phyloP scores from a whole-genome alignment of 2,329 filamentous ascomycete species.

The Cladophialophora exuberans region DNA sequence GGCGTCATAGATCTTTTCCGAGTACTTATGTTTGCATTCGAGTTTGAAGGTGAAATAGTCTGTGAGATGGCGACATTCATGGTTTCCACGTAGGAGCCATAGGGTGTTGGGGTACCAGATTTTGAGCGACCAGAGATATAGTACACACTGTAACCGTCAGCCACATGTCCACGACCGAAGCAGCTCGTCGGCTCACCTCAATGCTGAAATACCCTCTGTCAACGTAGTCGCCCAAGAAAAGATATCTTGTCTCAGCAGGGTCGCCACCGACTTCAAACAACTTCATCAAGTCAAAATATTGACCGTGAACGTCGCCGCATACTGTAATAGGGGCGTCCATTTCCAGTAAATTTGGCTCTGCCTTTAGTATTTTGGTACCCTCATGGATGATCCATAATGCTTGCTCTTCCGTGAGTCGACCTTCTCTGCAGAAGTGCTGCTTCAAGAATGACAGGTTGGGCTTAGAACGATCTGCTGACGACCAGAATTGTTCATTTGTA shows the following conservation, averaged over 20 bases:
- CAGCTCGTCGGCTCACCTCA: slow-evolving; percentile 61
- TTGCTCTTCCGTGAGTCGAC: slow-evolving; percentile 94
- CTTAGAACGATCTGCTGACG: slow-evolving; percentile 81
- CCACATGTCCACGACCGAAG: slow-evolving; percentile 7
- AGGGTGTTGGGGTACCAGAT: slow-evolving; percentile 98
- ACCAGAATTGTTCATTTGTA: slow-evolving; percentile 92
- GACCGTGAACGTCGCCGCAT: slow-evolving; percentile 96
- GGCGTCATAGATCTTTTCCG: slow-evolving; percentile 91
- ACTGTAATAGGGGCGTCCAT: slow-evolving; percentile 99
- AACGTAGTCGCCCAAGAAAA: slow-evolving; percentile 97
- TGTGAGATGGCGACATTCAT: slow-evolving; percentile 97
- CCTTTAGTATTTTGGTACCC: slow-evolving; percentile 82
- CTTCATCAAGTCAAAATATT: slow-evolving; percentile 99
- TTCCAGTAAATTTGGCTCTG: slow-evolving; percentile 93
- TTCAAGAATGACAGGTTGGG: slow-evolving; percentile 94
- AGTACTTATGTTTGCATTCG: slow-evolving; percentile 99
- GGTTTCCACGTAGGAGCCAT: slow-evolving; percentile 95
- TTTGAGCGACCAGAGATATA: slow-evolving; percentile 97
- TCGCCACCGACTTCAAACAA: slow-evolving; percentile 98
- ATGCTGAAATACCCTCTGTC: slow-evolving; percentile 99
- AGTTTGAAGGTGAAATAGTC: slow-evolving; percentile 99
- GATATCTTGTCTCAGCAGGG: slow-evolving; percentile 91
- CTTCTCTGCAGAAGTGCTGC: slow-evolving; percentile 97
- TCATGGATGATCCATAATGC: slow-evolving; percentile 91
- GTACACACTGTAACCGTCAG: slow-evolving; percentile 69